These are phyloP conservation scores for Trichoderma lentiforme DNA, from an alignment of 2,329 filamentous ascomycete genomes.

Conservation along the genomic window DNA sequence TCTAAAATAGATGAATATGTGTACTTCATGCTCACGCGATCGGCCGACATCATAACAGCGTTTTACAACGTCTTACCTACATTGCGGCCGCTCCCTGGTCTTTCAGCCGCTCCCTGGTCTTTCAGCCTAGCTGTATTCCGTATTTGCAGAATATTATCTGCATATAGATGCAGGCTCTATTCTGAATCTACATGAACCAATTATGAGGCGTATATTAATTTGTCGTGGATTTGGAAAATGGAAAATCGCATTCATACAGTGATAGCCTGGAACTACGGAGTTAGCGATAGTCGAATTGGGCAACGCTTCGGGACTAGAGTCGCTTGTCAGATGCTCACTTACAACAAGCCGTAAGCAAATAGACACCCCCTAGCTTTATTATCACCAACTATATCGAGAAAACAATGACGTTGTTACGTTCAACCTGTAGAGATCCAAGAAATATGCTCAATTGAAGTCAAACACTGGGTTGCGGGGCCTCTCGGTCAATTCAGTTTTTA, in stretches of 20 bases:
- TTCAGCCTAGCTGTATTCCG: too few relatives aligned
- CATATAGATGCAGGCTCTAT: not conserved
- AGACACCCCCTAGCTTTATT: not conserved
- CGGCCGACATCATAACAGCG: not conserved
- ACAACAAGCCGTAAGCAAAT: not conserved
- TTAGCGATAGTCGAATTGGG: not conserved
- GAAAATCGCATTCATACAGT: not conserved
- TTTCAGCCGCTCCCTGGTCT: not conserved
- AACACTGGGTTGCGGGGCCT: not conserved
- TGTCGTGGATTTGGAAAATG: fast-evolving
- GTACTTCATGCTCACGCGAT: not conserved
- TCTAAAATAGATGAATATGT: not conserved
- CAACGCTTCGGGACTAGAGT: not conserved
- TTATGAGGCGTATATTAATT: not conserved
- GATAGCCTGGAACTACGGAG: not conserved
- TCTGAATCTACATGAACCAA: not conserved
- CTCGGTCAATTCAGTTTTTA: not conserved
- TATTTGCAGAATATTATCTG: not conserved
- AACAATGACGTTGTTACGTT: not conserved
- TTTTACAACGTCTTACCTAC: not conserved
- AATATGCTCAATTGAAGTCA: not conserved
- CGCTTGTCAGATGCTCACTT: not conserved
- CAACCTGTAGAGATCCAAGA: not conserved
- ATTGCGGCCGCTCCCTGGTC: not conserved
- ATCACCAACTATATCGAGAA: not conserved